Percentiles rank a stretch among this genome's conserved stretches.
phyloP scores from a whole-genome alignment of 305 asterid genomes.

The Ilex paraguariensis region DNA sequence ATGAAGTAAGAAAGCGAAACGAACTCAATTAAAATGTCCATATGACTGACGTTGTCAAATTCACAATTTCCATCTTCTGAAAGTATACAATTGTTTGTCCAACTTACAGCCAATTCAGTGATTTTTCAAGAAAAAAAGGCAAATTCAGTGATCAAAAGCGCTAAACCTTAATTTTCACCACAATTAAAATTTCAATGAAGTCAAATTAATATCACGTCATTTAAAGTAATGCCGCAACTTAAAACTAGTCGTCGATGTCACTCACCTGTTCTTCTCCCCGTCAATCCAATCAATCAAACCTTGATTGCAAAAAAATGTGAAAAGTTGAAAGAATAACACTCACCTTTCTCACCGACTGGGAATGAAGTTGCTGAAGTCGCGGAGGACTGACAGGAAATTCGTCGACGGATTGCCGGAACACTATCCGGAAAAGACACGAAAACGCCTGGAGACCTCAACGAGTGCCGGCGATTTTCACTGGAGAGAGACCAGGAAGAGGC shows the following conservation, averaged over 20 bases:
- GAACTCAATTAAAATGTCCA: not conserved
- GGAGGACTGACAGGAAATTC: conserved; percentile 58
- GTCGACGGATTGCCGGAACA: conserved; percentile 29
- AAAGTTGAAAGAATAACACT: conserved; percentile 15
- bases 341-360: conserved; percentile 49
- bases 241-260: too few relatives aligned
- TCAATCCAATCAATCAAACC: too few relatives aligned
- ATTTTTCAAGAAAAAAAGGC: not conserved
- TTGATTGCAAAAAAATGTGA: not conserved
- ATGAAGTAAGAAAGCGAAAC: not conserved
- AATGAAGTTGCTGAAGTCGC: conserved; percentile 36
- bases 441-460: conserved; percentile 25
- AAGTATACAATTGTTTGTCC: not conserved
- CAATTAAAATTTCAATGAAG: too few relatives aligned
- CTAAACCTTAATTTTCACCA: not conserved
- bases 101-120: not conserved
- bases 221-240: too few relatives aligned
- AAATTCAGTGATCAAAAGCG: not conserved
- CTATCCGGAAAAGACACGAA: conserved; percentile 29
- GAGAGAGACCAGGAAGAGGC: conserved; percentile 31
- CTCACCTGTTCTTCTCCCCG: too few relatives aligned
- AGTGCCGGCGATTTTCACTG: conserved; percentile 22
- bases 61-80: not conserved
- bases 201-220: too few relatives aligned
- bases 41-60: not conserved